A percentile compares a stretch with the other conserved stretches of the same genome.
These are phyloP conservation scores for Fraxinus sp. DNA, from an alignment of 305 asterid species.

Conservation along the genomic window DNA sequence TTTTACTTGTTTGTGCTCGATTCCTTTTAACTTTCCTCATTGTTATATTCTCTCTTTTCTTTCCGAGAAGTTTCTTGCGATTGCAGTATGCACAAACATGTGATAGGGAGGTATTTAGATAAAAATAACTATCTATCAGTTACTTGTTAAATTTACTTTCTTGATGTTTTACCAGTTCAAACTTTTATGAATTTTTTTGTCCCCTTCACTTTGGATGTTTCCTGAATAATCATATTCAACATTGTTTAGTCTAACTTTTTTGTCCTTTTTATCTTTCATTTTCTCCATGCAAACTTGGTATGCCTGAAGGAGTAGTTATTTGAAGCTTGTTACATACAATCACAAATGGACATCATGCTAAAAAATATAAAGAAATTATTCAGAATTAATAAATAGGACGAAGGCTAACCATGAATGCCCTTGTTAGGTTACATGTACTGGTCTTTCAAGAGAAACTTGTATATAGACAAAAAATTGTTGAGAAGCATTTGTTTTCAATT, in stretches of 20 bases:
- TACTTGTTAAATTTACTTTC: background rate
- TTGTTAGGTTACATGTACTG: background rate
- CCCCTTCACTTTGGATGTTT: background rate
- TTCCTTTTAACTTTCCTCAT: background rate
- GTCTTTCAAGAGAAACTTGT: background rate
- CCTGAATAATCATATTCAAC: background rate
- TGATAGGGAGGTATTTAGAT: background rate
- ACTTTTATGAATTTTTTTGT: background rate
- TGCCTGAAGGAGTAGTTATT: background rate
- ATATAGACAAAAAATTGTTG: background rate
- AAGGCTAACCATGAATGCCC: background rate
- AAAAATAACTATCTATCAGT: background rate
- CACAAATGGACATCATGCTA: background rate
- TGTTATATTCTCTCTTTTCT: background rate
- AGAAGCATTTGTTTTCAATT: background rate
- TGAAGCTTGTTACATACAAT: background rate
- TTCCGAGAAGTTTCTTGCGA: background rate
- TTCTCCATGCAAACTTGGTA: background rate
- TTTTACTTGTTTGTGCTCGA: background rate
- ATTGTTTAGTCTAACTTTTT: background rate
- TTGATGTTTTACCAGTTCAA: background rate
- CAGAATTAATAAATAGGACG: background rate
- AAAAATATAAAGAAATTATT: background rate
- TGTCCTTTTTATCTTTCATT: background rate
- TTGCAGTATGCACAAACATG: background rate